Percentiles rank a stretch among this genome's conserved stretches.
Evolutionary conservation across 768 basidiomycete species (phyloP).

Genomic region (Termitomyces sp.): DNA sequence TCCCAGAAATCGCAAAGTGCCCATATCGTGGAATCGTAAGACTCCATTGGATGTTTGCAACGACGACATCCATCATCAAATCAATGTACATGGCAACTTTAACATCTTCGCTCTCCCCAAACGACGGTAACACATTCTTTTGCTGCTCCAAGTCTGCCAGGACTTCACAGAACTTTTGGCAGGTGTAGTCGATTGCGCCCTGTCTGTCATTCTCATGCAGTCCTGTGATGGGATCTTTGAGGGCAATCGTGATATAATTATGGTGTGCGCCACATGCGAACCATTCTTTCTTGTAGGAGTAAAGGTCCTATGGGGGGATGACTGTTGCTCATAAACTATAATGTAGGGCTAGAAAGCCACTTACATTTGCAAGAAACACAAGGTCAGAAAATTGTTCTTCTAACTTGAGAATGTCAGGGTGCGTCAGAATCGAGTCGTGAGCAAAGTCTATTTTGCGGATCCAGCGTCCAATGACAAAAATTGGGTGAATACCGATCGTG

Average conservation of each 20-base stretch:
- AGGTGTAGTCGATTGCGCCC: conserved; percentile 8
- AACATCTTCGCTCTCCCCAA: background rate
- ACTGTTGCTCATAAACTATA: no score
- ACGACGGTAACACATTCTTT: no score
- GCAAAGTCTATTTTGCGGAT: no score
- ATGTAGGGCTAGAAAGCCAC: no score
- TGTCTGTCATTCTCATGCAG: conserved; percentile 2
- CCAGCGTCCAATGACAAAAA: no score
- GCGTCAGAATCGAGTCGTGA: no score
- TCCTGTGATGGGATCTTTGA: conserved; percentile 2
- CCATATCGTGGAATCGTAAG: conserved; percentile 14
- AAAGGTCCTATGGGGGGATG: conserved; percentile 9
- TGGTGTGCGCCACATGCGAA: conserved; percentile 11
- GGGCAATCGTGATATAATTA: conserved; percentile 9
- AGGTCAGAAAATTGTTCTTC: no score
- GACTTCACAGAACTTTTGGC: conserved; percentile 4
- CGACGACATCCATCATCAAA: conserved; percentile 11
- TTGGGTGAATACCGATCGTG: background rate
- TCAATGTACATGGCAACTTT: conserved; percentile 2
- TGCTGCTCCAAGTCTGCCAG: background rate
- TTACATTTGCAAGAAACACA: no score
- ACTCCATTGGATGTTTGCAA: conserved; percentile 13
- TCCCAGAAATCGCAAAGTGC: background rate
- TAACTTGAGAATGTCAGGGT: no score
- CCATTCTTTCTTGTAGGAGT: background rate